Evolutionary conservation across 2,329 filamentous ascomycete genomes (phyloP).

Genomic region (Blastomyces gilchristii): DNA sequence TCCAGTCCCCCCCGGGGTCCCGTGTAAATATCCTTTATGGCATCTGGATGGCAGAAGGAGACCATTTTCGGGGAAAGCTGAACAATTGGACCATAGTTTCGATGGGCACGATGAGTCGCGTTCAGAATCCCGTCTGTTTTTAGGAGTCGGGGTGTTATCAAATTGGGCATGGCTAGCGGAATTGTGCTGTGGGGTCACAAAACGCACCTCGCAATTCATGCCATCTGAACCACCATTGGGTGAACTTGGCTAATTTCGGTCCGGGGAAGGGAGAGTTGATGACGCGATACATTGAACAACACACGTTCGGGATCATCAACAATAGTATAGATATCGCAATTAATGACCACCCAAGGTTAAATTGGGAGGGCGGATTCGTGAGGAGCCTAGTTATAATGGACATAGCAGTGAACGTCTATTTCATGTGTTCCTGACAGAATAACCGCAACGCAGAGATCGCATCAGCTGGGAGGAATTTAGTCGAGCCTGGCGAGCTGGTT

Average conservation of each 20-base stretch:
- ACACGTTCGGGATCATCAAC: neutral
- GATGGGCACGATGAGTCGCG: constrained; percentile 7
- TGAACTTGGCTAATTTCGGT: constrained; percentile 15
- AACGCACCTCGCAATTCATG: constrained; percentile 12
- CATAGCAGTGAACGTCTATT: neutral
- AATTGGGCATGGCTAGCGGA: neutral
- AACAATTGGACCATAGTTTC: constrained; percentile 15
- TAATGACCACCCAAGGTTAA: neutral
- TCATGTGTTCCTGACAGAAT: neutral
- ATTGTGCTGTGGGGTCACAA: neutral
- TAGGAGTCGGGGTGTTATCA: neutral
- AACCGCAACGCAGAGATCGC: neutral
- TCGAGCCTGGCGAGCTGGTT: neutral
- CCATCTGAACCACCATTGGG: constrained; percentile 13
- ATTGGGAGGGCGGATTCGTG: neutral
- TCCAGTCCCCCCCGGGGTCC: constrained; percentile 14
- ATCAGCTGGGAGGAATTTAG: neutral
- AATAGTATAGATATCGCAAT: neutral
- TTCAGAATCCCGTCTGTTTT: constrained; percentile 1
- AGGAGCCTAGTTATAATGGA: neutral
- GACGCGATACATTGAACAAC: constrained; percentile 3
- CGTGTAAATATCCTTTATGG: constrained; percentile 14
- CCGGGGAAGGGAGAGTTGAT: constrained; percentile 16
- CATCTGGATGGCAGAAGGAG: constrained; percentile 17
- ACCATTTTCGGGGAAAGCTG: constrained; percentile 12